phyloP scores from a whole-genome alignment of 192 early-diverging fungal genomes.

The Entophlyctis luteolus region DNA sequence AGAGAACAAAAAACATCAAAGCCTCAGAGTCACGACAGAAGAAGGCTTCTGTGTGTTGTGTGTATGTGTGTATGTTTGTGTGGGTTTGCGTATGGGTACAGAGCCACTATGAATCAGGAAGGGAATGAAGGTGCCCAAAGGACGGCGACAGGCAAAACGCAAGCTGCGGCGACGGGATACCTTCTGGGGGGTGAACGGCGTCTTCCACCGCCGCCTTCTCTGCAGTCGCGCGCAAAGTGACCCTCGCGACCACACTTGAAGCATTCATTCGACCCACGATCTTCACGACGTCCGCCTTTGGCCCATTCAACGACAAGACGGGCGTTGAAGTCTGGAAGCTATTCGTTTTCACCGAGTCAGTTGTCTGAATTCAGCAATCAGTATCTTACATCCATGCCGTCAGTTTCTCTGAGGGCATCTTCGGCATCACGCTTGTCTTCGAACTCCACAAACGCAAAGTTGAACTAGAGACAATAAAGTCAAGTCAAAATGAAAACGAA shows the following conservation, averaged over 20 bases:
- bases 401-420: constrained; percentile 27
- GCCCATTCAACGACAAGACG: constrained; percentile 34
- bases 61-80: not conserved
- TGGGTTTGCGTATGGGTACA: not conserved
- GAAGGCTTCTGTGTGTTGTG: too few species aligned
- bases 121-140: not conserved
- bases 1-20: too few species aligned
- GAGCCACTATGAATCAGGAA: not conserved
- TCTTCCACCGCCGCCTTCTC: constrained; percentile 23
- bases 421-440: constrained; percentile 47
- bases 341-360: not conserved
- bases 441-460: constrained; percentile 53
- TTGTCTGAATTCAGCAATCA: not conserved
- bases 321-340: constrained; percentile 16
- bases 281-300: constrained; percentile 23
- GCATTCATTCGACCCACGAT: constrained; percentile 22
- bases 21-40: not conserved
- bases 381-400: constrained; percentile 17
- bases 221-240: constrained; percentile 33
- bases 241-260: constrained; percentile 32
- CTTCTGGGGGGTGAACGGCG: not conserved
- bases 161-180: not conserved
- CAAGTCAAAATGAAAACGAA: not conserved
- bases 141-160: not conserved
- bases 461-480: constrained; percentile 9